Evolutionary conservation across 1,284 basidiomycete genomes (phyloP), one percentile per base, ranked within the genome.

Genomic region (Gastroboletus turbinatus): DNA sequence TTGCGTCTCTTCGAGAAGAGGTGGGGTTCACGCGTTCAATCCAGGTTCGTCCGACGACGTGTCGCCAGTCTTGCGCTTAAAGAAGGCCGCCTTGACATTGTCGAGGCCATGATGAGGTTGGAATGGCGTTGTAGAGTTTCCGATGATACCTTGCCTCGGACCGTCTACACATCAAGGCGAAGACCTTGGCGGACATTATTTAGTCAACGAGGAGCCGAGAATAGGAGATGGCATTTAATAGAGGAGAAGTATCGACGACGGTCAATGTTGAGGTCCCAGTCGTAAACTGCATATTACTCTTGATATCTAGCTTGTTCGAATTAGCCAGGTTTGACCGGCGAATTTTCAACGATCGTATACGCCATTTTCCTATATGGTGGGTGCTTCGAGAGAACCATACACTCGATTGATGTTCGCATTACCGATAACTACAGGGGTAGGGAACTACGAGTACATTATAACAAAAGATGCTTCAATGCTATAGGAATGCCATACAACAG

Each of bases 11-110:
- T 85, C 68, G 72, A 73, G 60, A 65, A 65, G 46, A 73, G 75
- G 60, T 90, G 84, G 83, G 86, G 87, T 17, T 47, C 66, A 25
- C 66, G 65, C 21, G 72, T 85, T 11, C 77, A 81, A 60, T 82
- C 87, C 69, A 73, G 76, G 50, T 72, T 76, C 21, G 87, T 90
- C 17, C 77, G 79, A 60, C 78, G 82, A 52, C 80, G 84, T 32
- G 68, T 88, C 46, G 78, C 77, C 7, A 71, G 68, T 23, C 74
- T 86, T 43, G 86, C 84, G 43, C 62, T 83, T 47, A 86, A 85
- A 67, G 82, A 88, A 71, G 82, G 84, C 13, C 77, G 82, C 36
- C 63, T 75, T 52, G 79, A 80, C 58, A 77, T 86, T 52, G 78
- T 79, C 25, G 61, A 71, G 48, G 63, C 65, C 52, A 73, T 81